Evolutionary conservation across 169 alveolate genomes (phyloP).

Genomic region (Babesia microti): DNA sequence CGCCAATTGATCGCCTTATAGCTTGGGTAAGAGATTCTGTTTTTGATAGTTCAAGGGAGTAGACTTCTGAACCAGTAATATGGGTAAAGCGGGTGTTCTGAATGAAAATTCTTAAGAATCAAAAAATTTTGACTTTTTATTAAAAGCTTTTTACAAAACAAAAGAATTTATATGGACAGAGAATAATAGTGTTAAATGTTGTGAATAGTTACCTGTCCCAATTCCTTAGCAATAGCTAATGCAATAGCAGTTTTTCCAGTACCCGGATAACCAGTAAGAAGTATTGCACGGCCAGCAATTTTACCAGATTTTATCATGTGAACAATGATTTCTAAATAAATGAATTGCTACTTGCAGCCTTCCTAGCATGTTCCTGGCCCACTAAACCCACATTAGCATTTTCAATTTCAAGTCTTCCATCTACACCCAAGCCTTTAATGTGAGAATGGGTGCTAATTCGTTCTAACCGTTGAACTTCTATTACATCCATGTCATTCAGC

Average conservation of each 20-base stretch:
- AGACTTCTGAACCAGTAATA: slow-evolving; percentile 96
- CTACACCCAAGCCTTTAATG: slow-evolving; percentile 95
- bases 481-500: slow-evolving; percentile 70
- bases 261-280: slow-evolving; percentile 99
- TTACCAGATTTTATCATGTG: slow-evolving; percentile 90
- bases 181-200: slow-evolving; percentile 2
- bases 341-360: slow-evolving; percentile 82
- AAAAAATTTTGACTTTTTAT: background rate
- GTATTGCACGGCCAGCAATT: slow-evolving; percentile 96
- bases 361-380: slow-evolving; percentile 87
- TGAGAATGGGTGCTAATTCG: slow-evolving; percentile 97
- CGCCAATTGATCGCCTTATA: slow-evolving; percentile 95
- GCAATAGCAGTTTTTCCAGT: slow-evolving; percentile 99
- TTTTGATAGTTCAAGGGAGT: slow-evolving; percentile 93
- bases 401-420: slow-evolving; percentile 87
- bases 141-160: background rate
- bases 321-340: slow-evolving; percentile 71
- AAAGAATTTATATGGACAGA: background rate
- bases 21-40: slow-evolving; percentile 93
- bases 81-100: slow-evolving; percentile 94
- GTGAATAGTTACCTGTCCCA: slow-evolving; percentile 69
- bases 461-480: slow-evolving; percentile 80
- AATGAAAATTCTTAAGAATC: background rate
- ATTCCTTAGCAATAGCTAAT: slow-evolving; percentile 95
- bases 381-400: slow-evolving; percentile 89